Base-by-base conservation (phyloP, 805 yeast species). In the Kodamaea restingae region DNA sequence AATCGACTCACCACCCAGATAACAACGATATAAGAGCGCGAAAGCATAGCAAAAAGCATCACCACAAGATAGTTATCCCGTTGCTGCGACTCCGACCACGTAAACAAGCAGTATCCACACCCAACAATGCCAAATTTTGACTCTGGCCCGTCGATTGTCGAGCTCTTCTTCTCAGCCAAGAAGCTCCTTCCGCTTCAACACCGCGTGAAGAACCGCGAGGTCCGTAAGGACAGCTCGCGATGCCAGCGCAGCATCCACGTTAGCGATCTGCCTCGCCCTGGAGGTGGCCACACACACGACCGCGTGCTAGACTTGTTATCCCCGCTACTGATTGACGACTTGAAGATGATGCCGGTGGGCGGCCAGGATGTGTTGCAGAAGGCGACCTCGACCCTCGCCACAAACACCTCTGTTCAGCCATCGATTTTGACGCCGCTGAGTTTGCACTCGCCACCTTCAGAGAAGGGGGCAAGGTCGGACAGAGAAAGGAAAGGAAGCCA, bases 141-240 rank as follows among this genome's bases (percentile, higher is more conserved):
- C 31, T 30, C 46, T 15, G 50, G 48, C n/a, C 73, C 73, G 10
- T 60, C 71, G 7, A 64, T 68, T 15, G 54, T 57, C 45, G 73
- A 68, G 46, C 63, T 68, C 26, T 66, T 67, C 44, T 47, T 58
- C 49, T 67, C 70, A 21, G 74, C 72, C 7, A 65, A 61, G 43
- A 63, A 60, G 40, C 52, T 68, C 21, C 50, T 68, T 34, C 52
- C 65, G 14, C 54, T 68, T 30, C 68, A 67, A 41, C 58, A 65
- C 4, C 47, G 74, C 33, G 64, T 67, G 18, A 67, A 63, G 40
- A 66, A 68, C 47, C 51, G 72, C 31, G 63, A 60, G 29, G 40
- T 60, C 7, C 49, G 74, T 14, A 65, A 64, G 43, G 64, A 62
- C n/a, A 56, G 45, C 39, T 40, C 51, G 21, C 52, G 52, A 28